Evolutionary conservation across 2,329 filamentous ascomycete genomes (phyloP).

Genomic region (Ophiosphaerella korrae): DNA sequence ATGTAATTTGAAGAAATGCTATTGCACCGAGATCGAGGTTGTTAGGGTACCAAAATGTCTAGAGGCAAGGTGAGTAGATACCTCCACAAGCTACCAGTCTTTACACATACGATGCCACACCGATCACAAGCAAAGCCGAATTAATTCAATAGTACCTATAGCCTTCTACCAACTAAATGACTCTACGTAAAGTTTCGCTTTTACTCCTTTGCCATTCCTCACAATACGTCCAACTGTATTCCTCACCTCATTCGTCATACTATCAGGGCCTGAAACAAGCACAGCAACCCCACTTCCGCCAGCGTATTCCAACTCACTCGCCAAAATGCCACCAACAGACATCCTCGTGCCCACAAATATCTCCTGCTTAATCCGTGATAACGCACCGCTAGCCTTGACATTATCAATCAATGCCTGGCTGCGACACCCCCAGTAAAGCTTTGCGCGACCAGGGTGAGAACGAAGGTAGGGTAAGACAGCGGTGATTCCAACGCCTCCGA

Average conservation of each 20-base stretch:
- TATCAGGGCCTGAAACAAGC: slow-evolving; percentile 9
- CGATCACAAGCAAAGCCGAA: no score
- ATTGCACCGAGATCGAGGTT: no score
- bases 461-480: slow-evolving; percentile 10
- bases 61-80: no score
- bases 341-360: slow-evolving; percentile 8
- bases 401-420: slow-evolving; percentile 6
- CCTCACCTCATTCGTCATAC: slow-evolving; percentile 11
- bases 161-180: slow-evolving; percentile 12
- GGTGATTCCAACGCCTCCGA: slow-evolving; percentile 15
- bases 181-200: slow-evolving; percentile 8
- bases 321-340: slow-evolving; percentile 5
- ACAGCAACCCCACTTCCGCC: slow-evolving; percentile 2
- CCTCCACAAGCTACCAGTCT: no score
- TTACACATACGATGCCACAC: no score
- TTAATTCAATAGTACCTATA: no score
- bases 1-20: no score
- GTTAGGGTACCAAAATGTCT: no score
- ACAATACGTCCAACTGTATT: slow-evolving; percentile 6
- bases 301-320: slow-evolving; percentile 2
- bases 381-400: not conserved
- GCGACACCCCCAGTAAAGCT: slow-evolving; percentile 12
- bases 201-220: slow-evolving; percentile 1
- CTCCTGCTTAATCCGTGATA: slow-evolving; percentile 5
- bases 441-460: slow-evolving; percentile 7